Evolutionary conservation across 2,329 filamentous ascomycete species (phyloP).

Genomic region (Ampelomyces quisqualis): DNA sequence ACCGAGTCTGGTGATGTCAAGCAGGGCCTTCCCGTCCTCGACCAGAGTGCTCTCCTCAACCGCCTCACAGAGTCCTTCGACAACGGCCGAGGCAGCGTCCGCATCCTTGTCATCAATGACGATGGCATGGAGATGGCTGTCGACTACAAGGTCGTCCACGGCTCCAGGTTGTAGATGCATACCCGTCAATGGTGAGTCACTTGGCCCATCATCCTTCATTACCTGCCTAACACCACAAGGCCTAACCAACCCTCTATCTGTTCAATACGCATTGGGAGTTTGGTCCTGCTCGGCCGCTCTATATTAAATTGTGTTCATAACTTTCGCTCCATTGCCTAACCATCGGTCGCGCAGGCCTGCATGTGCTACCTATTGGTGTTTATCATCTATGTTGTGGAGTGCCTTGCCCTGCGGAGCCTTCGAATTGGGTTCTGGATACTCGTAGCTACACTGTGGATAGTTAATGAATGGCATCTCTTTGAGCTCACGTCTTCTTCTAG

Average conservation of each 20-base stretch:
- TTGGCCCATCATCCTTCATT: not conserved
- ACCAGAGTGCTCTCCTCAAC: conserved; percentile 85
- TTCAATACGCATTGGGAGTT: conserved; percentile 38
- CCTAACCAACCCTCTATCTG: conserved; percentile 32
- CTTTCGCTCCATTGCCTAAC: conserved; percentile 32
- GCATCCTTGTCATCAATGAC: conserved; percentile 94
- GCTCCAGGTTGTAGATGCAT: conserved; percentile 60
- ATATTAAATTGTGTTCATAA: conserved; percentile 45
- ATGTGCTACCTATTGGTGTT: conserved; percentile 17
- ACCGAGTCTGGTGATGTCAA: conserved; percentile 99
- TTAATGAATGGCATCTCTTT: conserved; percentile 39
- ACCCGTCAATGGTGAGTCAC: conserved; percentile 34
- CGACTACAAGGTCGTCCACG: conserved; percentile 98
- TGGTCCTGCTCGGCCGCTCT: conserved; percentile 33
- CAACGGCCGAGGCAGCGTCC: conserved; percentile 88
- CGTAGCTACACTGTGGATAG: conserved; percentile 42
- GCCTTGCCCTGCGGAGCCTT: conserved; percentile 8
- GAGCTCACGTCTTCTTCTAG: conserved; percentile 4
- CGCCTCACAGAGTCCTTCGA: conserved; percentile 83
- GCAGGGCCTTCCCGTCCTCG: conserved; percentile 88
- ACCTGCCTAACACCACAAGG: conserved; percentile 22
- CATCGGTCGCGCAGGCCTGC: conserved; percentile 19
- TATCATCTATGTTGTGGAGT: conserved; percentile 15
- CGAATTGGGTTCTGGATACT: conserved; percentile 28
- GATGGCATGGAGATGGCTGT: conserved; percentile 91